These are phyloP conservation scores for Onygena corvina DNA, from an alignment of 2,329 filamentous ascomycete species.

Conservation along the genomic window DNA sequence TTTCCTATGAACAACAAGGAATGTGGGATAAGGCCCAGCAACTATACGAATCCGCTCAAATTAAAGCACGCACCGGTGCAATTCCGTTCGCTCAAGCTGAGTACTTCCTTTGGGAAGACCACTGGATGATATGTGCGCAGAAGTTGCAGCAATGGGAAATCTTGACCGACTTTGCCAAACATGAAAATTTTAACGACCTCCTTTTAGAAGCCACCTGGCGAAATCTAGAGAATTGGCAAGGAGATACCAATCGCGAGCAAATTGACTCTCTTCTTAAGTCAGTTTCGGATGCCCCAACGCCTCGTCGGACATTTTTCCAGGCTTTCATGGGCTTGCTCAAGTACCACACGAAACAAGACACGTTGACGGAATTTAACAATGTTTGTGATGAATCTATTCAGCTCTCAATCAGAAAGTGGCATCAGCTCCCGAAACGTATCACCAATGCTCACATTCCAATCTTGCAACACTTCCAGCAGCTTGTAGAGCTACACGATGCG, in stretches of 20 bases:
- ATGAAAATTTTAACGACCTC: constrained; percentile 96
- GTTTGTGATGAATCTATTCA: constrained; percentile 96
- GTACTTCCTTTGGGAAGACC: constrained; percentile 99
- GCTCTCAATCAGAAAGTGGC: constrained; percentile 94
- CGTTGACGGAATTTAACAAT: constrained; percentile 66
- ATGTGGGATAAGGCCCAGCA: constrained; percentile 99
- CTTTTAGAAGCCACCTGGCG: constrained; percentile 93
- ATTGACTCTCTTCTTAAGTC: constrained; percentile 91
- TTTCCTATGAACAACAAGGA: constrained; percentile 96
- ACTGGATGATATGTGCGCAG: constrained; percentile 94
- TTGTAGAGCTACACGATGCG: constrained; percentile 94
- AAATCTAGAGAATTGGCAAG: constrained; percentile 89
- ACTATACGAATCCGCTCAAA: constrained; percentile 91
- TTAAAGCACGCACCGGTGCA: constrained; percentile 92
- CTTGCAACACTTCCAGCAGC: constrained; percentile 91
- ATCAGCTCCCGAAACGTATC: constrained; percentile 85
- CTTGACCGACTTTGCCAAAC: constrained; percentile 91
- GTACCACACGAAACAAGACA: constrained; percentile 79
- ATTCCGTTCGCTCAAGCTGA: constrained; percentile 91
- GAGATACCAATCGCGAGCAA: constrained; percentile 71
- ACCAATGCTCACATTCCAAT: constrained; percentile 93
- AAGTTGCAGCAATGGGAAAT: constrained; percentile 99
- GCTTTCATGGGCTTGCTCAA: constrained; percentile 96
- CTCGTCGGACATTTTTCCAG: constrained; percentile 89
- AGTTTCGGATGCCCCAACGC: constrained; percentile 93